Evolutionary conservation across 495 filamentous ascomycete species (phyloP).

Genomic region (Penicillium maclennaniae): DNA sequence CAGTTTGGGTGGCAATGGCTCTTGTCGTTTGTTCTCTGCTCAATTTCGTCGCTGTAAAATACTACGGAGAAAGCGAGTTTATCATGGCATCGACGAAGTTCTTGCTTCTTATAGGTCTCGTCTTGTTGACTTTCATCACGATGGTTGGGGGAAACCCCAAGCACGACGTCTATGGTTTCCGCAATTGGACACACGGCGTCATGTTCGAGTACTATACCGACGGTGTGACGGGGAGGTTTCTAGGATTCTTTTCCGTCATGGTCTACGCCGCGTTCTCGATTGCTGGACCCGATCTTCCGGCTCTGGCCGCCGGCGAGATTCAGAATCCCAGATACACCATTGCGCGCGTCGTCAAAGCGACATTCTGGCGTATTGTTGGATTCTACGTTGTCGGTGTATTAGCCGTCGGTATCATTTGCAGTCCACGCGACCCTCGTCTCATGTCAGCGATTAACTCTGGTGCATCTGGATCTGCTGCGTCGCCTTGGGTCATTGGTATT

Average conservation of each 20-base stretch:
- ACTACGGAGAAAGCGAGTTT: constrained; percentile 73
- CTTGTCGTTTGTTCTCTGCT: constrained; percentile 60
- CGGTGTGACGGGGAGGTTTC: constrained; percentile 34
- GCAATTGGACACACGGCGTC: constrained; percentile 54
- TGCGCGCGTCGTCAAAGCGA: constrained; percentile 72
- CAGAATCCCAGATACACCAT: constrained; percentile 70
- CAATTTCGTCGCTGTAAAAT: constrained; percentile 65
- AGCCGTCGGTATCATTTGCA: constrained; percentile 49
- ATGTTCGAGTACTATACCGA: constrained; percentile 33
- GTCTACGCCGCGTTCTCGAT: constrained; percentile 47
- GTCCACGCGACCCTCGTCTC: constrained; percentile 48
- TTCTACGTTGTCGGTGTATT: constrained; percentile 65
- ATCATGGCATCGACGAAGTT: constrained; percentile 72
- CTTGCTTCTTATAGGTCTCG: constrained; percentile 64
- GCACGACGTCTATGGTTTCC: constrained; percentile 63
- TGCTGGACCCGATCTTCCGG: constrained; percentile 62
- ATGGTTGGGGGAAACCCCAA: constrained; percentile 62
- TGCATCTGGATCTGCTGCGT: constrained; percentile 41
- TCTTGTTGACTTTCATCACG: constrained; percentile 65
- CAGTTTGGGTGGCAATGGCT: constrained; percentile 70
- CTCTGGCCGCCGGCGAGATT: constrained; percentile 79
- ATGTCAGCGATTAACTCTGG: constrained; percentile 47
- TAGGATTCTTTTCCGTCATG: constrained; percentile 42
- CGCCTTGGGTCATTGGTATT: constrained; percentile 57
- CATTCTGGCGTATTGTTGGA: constrained; percentile 79